phyloP scores from a whole-genome alignment of 257 asterid genomes.

The Fraxinus cuspidata region DNA sequence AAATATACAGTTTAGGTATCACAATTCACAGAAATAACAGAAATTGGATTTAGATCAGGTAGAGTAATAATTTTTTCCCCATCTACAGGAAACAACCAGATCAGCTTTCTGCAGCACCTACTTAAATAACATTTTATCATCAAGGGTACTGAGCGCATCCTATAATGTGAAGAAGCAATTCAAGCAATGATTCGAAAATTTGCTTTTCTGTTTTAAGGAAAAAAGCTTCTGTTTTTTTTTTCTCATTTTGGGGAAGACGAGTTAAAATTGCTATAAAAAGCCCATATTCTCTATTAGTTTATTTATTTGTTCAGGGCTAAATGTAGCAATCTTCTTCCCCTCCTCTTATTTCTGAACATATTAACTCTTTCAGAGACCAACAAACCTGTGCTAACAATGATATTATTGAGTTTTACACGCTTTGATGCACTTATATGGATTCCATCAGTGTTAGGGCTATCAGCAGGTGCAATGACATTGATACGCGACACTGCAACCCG shows the following conservation, averaged over 20 bases:
- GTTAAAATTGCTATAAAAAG: not conserved
- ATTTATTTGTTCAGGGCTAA: not conserved
- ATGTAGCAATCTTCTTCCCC: not conserved
- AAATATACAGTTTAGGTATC: not conserved
- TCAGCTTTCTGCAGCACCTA: not conserved
- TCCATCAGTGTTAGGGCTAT: slow-evolving; percentile 90
- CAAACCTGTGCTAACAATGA: slow-evolving; percentile 63
- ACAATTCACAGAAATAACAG: not conserved
- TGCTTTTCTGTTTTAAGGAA: not conserved
- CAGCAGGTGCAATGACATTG: slow-evolving; percentile 55
- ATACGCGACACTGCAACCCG: slow-evolving; percentile 50
- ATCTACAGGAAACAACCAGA: not conserved
- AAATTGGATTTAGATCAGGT: not conserved
- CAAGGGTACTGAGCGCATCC: not conserved
- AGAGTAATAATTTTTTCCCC: not conserved
- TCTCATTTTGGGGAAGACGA: not conserved
- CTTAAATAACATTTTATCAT: not conserved
- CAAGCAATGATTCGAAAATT: not conserved
- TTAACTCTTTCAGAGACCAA: slow-evolving; percentile 17
- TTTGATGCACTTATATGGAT: slow-evolving; percentile 76
- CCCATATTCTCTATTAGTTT: not conserved
- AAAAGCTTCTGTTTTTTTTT: not conserved
- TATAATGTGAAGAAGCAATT: not conserved
- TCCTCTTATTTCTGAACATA: not conserved
- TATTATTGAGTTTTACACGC: slow-evolving; percentile 45